Conservation (phyloP, 371 early-diverging fungal species). For the Rhizopus stolonifer region DNA sequence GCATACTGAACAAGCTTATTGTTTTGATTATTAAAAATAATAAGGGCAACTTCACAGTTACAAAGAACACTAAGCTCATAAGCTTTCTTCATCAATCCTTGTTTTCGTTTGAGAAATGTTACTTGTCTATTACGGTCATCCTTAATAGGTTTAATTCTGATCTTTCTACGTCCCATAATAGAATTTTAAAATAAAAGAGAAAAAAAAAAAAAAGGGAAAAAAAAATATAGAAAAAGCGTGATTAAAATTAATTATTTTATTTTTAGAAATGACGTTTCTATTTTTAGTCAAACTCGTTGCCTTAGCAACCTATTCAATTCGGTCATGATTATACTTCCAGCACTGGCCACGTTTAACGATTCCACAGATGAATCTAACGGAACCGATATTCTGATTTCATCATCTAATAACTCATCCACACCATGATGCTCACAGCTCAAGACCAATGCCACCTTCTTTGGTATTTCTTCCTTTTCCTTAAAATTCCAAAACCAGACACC, state of each 20-base stretch:
- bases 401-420: constrained; percentile 28
- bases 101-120: constrained; percentile 95
- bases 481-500: constrained; percentile 37
- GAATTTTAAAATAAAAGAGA: background rate
- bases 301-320: constrained; percentile 51
- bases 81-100: constrained; percentile 99
- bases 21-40: constrained; percentile 85
- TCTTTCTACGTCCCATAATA: constrained; percentile 94
- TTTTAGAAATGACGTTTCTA: background rate
- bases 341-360: constrained; percentile 56
- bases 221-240: background rate
- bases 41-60: constrained; percentile 94
- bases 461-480: constrained; percentile 24
- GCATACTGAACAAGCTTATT: constrained; percentile 93
- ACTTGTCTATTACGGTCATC: constrained; percentile 95
- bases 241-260: background rate
- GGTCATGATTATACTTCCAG: constrained; percentile 57
- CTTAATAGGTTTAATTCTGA: constrained; percentile 90
- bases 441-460: constrained; percentile 49
- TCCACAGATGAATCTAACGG: constrained; percentile 54
- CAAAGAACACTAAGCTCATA: constrained; percentile 97
- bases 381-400: constrained; percentile 53
- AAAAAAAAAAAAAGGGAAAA: constrained; percentile 4
- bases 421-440: constrained; percentile 57
- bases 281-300: constrained; percentile 1